Evolutionary conservation across 495 filamentous ascomycete species (phyloP).

Genomic region (Astrothelium macrocarpum): DNA sequence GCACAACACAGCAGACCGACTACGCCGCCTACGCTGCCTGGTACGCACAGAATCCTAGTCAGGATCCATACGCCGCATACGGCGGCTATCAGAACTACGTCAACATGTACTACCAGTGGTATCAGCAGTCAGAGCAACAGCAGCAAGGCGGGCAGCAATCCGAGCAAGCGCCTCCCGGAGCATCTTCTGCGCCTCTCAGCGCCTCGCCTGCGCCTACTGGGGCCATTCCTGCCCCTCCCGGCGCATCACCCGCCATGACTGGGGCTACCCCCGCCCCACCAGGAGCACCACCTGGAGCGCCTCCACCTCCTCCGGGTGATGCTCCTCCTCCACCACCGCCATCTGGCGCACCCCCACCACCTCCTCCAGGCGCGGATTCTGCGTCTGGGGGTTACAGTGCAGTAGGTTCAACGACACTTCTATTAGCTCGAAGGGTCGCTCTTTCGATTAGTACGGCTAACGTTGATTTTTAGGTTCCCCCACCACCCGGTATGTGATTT

Average conservation of each 20-base stretch:
- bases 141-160: slow-evolving; percentile 33
- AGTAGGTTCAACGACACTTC: slow-evolving; percentile 13
- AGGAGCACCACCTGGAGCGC: slow-evolving; percentile 31
- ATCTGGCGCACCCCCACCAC: slow-evolving; percentile 54
- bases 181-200: background rate
- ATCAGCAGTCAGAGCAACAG: slow-evolving; percentile 45
- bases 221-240: slow-evolving; percentile 22
- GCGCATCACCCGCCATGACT: too few species aligned
- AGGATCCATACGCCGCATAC: slow-evolving; percentile 85
- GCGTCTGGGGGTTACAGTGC: slow-evolving; percentile 58
- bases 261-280: too few species aligned
- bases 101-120: slow-evolving; percentile 44
- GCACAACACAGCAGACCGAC: slow-evolving; percentile 20
- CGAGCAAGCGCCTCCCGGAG: slow-evolving; percentile 7
- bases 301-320: too few species aligned
- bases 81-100: slow-evolving; percentile 69
- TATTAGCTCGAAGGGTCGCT: background rate
- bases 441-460: too few species aligned
- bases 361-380: slow-evolving; percentile 32
- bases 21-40: slow-evolving; percentile 58
- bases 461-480: background rate
- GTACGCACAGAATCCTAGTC: slow-evolving; percentile 74
- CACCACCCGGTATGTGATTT: background rate
- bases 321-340: slow-evolving; percentile 59
- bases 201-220: background rate